Evolutionary conservation across 257 asterid species (phyloP).

Genomic region (Solanum pinnatisectum): DNA sequence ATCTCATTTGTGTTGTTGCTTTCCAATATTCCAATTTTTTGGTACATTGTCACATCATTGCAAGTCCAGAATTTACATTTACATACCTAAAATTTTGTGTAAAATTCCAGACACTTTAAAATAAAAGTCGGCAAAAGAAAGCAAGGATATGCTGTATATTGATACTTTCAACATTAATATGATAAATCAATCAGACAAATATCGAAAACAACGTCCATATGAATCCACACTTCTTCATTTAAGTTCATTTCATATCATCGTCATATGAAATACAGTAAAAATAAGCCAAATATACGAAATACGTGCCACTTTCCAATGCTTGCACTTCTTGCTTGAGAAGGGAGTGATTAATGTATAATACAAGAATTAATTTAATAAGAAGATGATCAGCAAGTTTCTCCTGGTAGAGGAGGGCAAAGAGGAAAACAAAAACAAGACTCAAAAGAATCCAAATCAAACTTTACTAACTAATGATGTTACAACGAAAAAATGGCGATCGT

Average conservation of each 20-base stretch:
- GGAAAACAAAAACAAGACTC: constrained; percentile 12
- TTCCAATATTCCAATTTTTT: neutral
- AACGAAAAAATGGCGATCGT: constrained; percentile 1
- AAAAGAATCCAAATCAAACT: constrained; percentile 19
- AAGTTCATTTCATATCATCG: neutral
- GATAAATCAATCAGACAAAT: neutral
- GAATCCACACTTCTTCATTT: neutral
- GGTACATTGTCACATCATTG: constrained; percentile 1
- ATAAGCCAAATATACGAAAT: neutral
- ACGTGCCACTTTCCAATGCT: neutral
- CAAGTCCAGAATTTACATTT: neutral
- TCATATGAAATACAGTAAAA: neutral
- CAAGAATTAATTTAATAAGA: constrained; percentile 16
- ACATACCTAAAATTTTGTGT: neutral
- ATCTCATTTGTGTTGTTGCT: neutral
- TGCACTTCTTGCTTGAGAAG: constrained; percentile 1
- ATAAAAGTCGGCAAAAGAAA: neutral
- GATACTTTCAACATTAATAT: neutral
- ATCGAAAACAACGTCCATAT: neutral
- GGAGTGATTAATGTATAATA: constrained; percentile 25
- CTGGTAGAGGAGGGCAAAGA: neutral
- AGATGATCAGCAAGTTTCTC: constrained; percentile 3
- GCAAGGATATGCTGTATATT: neutral
- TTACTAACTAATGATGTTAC: constrained; percentile 24
- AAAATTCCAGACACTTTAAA: neutral